Base-by-base conservation (phyloP, 2,329 filamentous ascomycete genomes). In the Bipolaris oryzae region DNA sequence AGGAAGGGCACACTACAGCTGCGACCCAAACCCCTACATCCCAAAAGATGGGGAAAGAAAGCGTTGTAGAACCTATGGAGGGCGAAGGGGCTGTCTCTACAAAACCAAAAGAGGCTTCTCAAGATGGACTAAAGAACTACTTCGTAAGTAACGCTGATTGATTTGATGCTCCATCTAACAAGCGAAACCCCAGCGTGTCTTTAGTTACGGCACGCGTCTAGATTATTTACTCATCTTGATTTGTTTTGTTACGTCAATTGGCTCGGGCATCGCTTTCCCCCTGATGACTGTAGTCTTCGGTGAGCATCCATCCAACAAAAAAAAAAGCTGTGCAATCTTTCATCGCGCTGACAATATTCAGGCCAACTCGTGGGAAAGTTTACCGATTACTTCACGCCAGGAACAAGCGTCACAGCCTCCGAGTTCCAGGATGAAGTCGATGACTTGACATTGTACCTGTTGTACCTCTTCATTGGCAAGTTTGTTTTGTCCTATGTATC, bases 281-380 rank as follows among this genome's bases (percentile, higher is more conserved):
- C 63, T 86, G 33, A 86, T 88, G 83, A 84, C 85, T 35, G 75
- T 87, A 37, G 77, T 87, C 6, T 85, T 87, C 68, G 84, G 84
- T 62, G 73, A 74, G 35, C 23, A 46, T 43, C 3, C 11, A 33
- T 31, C 34, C 20, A 7, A 11, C n/a, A 20, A 10, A 43, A 2
- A 2, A n/a, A n/a, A n/a, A 79, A n/a, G n/a, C 2, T 86, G 43
- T 57, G 60, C 16, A 5, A 3, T 15, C 10, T 25, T 25, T 15
- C 3, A n/a, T 13, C 11, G 5, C 23, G 39, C 53, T 56, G 35
- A 60, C 9, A 16, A 13, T 3, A 7, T 46, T 9, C 57, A 76
- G 69, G 74, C 25, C 69, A 75, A 53, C 70, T 75, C 1, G 80
- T 86, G 43, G 82, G 82, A 7, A 76, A 80, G 7, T 87, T 88